These are phyloP conservation scores for Daldinia bambusicola DNA, from an alignment of 495 filamentous ascomycete species.

Conservation along the genomic window DNA sequence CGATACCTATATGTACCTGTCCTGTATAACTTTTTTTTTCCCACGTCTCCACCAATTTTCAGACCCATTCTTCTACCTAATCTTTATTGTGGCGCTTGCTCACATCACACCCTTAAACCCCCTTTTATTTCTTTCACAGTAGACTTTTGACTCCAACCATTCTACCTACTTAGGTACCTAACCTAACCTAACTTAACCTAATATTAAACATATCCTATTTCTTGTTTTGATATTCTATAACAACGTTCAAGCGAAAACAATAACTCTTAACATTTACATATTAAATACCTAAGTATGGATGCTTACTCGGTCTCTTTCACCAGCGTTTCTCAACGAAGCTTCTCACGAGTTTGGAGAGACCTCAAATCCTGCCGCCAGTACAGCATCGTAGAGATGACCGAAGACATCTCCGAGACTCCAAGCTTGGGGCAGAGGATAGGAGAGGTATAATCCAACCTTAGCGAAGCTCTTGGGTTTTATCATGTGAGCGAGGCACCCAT, in stretches of 20 bases:
- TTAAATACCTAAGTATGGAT: conserved; percentile 57
- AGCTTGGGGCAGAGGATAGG: conserved; percentile 42
- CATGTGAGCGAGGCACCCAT: conserved; percentile 49
- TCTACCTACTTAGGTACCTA: no score
- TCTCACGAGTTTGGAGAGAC: conserved; percentile 62
- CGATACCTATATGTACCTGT: not conserved
- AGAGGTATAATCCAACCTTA: conserved; percentile 47
- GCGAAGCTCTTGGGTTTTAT: conserved; percentile 47
- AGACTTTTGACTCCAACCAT: not conserved
- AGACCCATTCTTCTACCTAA: not conserved
- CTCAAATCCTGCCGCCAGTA: conserved; percentile 50
- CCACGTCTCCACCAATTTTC: conserved; percentile 12
- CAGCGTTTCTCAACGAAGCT: conserved; percentile 51
- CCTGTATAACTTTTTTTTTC: conserved; percentile 24
- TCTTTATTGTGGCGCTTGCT: not conserved
- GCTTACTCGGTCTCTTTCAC: conserved; percentile 61
- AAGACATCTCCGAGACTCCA: conserved; percentile 34
- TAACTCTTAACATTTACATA: not conserved
- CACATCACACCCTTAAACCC: not conserved
- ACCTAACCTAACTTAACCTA: no score
- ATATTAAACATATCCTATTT: not conserved
- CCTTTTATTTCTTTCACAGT: not conserved
- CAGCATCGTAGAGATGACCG: conserved; percentile 48
- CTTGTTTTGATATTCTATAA: conserved; percentile 1
- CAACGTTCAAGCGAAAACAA: conserved; percentile 1